These are phyloP conservation scores for Alternaria hordeiaustralica DNA, from an alignment of 2,329 filamentous ascomycete genomes.

Conservation along the genomic window DNA sequence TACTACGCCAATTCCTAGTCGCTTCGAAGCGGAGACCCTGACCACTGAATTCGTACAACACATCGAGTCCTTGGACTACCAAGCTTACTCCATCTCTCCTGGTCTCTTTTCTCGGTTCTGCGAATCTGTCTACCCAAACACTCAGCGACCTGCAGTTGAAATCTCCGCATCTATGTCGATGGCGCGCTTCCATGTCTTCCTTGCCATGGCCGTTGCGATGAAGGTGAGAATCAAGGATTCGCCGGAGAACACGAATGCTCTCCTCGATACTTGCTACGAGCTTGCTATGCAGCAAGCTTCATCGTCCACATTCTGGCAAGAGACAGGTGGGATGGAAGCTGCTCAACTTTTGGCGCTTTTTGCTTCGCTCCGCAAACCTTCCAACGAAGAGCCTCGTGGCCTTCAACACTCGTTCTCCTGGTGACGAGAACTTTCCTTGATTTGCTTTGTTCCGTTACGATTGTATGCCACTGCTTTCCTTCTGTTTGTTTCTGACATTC, in stretches of 20 bases:
- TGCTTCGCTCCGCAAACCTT: slow-evolving; percentile 35
- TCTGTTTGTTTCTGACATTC: background rate
- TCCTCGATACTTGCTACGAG: slow-evolving; percentile 46
- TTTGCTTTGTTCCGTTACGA: background rate
- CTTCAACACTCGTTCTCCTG: slow-evolving; percentile 43
- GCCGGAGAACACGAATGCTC: slow-evolving; percentile 37
- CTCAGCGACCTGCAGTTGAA: slow-evolving; percentile 25
- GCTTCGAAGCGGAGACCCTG: slow-evolving; percentile 47
- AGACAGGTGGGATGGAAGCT: slow-evolving; percentile 41
- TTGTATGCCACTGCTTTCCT: background rate
- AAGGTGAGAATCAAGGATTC: slow-evolving; percentile 41
- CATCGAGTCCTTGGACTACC: slow-evolving; percentile 32
- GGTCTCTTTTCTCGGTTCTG: slow-evolving; percentile 37
- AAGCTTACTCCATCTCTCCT: slow-evolving; percentile 34
- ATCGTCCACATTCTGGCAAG: slow-evolving; percentile 43
- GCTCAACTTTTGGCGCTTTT: slow-evolving; percentile 42
- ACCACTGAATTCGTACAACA: slow-evolving; percentile 43
- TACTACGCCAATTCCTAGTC: slow-evolving; percentile 40
- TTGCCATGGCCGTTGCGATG: slow-evolving; percentile 47
- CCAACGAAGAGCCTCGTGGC: slow-evolving; percentile 23
- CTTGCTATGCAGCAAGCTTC: slow-evolving; percentile 45
- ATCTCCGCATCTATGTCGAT: slow-evolving; percentile 36
- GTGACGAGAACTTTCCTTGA: slow-evolving; percentile 23
- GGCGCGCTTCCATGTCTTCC: slow-evolving; percentile 47
- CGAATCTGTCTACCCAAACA: slow-evolving; percentile 42